Conservation (phyloP, 805 yeast genomes). For the Clavispora santaluciae region DNA sequence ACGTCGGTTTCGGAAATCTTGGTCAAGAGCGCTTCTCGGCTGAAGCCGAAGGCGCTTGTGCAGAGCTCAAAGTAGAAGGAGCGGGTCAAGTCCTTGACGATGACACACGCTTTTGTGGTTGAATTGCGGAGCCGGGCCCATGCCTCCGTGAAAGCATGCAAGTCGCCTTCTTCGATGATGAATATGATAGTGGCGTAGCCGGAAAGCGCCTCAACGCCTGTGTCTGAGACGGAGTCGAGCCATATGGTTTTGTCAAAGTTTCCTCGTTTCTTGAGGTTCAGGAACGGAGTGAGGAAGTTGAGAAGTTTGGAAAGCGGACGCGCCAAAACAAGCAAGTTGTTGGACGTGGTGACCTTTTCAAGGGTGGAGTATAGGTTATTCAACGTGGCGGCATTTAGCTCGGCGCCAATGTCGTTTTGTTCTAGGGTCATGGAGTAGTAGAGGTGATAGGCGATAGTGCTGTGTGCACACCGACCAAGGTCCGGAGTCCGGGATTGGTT, state of each 20-base stretch:
- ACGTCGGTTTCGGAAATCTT: constrained; percentile 7
- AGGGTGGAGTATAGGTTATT: constrained; percentile 19
- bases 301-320: constrained; percentile 43
- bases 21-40: constrained; percentile 14
- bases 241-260: constrained; percentile 29
- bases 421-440: constrained; percentile 1
- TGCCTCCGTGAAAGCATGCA: constrained; percentile 1
- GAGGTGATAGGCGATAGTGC: constrained; percentile 1
- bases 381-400: constrained; percentile 17
- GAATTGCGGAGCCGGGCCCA: constrained; percentile 5
- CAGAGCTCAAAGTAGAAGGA: constrained; percentile 24
- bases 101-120: constrained; percentile 15
- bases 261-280: constrained; percentile 44
- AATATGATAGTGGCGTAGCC: constrained; percentile 2
- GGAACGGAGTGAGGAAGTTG: constrained; percentile 53
- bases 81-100: constrained; percentile 35
- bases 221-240: constrained; percentile 9
- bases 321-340: constrained; percentile 37
- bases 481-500: no score
- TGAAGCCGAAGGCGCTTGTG: constrained; percentile 4
- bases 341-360: constrained; percentile 19
- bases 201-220: constrained; percentile 4
- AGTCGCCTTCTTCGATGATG: constrained; percentile 1
- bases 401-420: constrained; percentile 1
- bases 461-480: not conserved